Base-by-base conservation (phyloP, 2,329 filamentous ascomycete genomes). In the Lithohypha guttulata region DNA sequence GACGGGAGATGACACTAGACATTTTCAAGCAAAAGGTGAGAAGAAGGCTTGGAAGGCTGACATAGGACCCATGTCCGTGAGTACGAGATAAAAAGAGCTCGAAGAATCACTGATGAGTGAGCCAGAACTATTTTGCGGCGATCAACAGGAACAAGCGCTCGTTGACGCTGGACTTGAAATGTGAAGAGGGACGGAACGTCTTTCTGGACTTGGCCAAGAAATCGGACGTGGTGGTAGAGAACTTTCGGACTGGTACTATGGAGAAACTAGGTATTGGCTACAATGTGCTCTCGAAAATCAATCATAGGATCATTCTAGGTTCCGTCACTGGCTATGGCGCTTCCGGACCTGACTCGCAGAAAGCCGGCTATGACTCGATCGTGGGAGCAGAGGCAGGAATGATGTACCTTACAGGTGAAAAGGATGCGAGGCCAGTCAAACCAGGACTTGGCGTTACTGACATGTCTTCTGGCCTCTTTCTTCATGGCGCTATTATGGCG, bases 301-400 rank as follows among this genome's bases (percentile, higher is more conserved):
- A 69, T 21, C 63, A 68, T 0, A 56, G 55, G 1, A 57, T 76
- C 10, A 59, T 76, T 23, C 57, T 64, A 5, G 71, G 69, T 2
- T 71, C 63, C 30, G 48, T 76, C 11, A 71, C 68, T 2, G 71
- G 73, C 0, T 77, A 70, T 45, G 71, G 70, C 0, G 58, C 63
- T 0, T 39, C 52, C 0, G 70, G 71, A 0, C 67, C 68, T 14
- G 45, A 41, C 41, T 30, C 32, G n/a, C 40, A 41, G 18, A 42
- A 44, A 18, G 48, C 48, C 8, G 48, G 48, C 6, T 51, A 51
- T 33, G 48, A 51, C 42, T 44, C 47, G 3, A 45, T 51, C 19
- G 48, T 46, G 11, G 41, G 47, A 19, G 46, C 46, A 3, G 47
- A 51, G 34, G 47, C 45, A 6, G 47, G 48, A 4, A 22, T 51